Evolutionary conservation across 2,329 filamentous ascomycete genomes (phyloP), one percentile per base, ranked within the genome.

Genomic region (Daldinia sp.): DNA sequence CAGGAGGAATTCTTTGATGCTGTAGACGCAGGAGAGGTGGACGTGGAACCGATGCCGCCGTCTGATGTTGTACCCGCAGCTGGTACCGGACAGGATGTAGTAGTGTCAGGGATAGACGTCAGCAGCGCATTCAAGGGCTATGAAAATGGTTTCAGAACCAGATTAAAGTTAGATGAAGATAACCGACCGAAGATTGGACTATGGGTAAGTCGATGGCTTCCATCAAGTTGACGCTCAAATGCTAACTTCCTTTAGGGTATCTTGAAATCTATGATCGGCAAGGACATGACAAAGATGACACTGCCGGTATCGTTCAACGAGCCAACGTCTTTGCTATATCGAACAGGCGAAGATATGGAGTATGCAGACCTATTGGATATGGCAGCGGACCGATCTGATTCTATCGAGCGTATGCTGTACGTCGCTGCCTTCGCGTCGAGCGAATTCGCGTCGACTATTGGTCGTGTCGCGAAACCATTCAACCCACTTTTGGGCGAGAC

Each of bases 251-350:
- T 47, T 25, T 68, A 97, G 94, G 90, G 91, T 69, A 97, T 99
- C 70, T 81, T 99, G 67, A 99, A 98, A 81, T 98, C 94, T 19
- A 98, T 99, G 95, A 97, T 99, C 78, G 95, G 95, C 67, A 98
- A 99, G 77, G 95, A 99, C 75, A 98, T 99, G 95, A 98, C 95
- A 34, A 98, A 96, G 82, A 99, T 99, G 94, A 98, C 95, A 0
- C 81, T 99, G 17, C 95, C 95, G 0, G 95, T 99, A 1, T 97
- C 95, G 0, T 98, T 99, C 82, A 99, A 99, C 78, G 95, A 99
- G 77, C 95, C 95, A 0, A 99, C 95, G 0, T 98, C 95, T 4
- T 82, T 99, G 10, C 85, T 99, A 7, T 95, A 98, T 77, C 92
- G 95, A 75, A 94, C 96, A 41, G 93, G 92, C 4, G 95, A 99